Evolutionary conservation across 2,329 filamentous ascomycete species (phyloP).

Genomic region (Aspergillus chevalieri): DNA sequence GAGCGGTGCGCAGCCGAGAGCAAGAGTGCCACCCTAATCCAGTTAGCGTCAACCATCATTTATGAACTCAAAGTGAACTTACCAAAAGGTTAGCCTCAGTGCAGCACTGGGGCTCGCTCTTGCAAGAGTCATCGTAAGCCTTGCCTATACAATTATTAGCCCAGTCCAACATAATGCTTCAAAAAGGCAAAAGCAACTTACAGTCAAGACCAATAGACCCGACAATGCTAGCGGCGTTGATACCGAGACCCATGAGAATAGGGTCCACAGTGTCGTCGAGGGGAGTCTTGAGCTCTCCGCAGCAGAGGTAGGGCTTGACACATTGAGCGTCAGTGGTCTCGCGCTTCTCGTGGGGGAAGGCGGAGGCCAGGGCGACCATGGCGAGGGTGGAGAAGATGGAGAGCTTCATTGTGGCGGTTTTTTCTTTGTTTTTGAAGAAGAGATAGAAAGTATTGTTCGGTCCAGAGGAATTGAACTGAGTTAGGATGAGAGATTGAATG

Average conservation of each 20-base stretch:
- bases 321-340: constrained; percentile 12
- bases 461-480: not conserved
- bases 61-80: constrained; percentile 3
- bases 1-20: constrained; percentile 17
- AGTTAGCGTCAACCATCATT: constrained; percentile 1
- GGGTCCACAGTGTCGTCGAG: constrained; percentile 21
- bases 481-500: too few relatives aligned
- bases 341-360: constrained; percentile 12
- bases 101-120: constrained; percentile 22
- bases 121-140: constrained; percentile 16
- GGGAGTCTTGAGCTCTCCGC: constrained; percentile 22
- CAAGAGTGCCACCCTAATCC: constrained; percentile 17
- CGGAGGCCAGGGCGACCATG: constrained; percentile 23
- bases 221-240: constrained; percentile 19
- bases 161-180: not conserved
- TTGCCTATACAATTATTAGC: constrained; percentile 12
- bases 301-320: constrained; percentile 21
- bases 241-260: constrained; percentile 16
- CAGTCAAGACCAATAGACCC: constrained; percentile 24
- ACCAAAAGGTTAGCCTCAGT: constrained; percentile 25
- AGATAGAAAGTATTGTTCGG: not conserved
- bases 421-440: not conserved
- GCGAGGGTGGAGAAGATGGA: constrained; percentile 23
- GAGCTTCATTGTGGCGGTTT: constrained; percentile 21
- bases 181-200: constrained; percentile 7